Percentiles rank a stretch among this genome's conserved stretches.
These are phyloP conservation scores for Yarrowia sp. DNA, from an alignment of 805 yeast species.

Conservation along the genomic window DNA sequence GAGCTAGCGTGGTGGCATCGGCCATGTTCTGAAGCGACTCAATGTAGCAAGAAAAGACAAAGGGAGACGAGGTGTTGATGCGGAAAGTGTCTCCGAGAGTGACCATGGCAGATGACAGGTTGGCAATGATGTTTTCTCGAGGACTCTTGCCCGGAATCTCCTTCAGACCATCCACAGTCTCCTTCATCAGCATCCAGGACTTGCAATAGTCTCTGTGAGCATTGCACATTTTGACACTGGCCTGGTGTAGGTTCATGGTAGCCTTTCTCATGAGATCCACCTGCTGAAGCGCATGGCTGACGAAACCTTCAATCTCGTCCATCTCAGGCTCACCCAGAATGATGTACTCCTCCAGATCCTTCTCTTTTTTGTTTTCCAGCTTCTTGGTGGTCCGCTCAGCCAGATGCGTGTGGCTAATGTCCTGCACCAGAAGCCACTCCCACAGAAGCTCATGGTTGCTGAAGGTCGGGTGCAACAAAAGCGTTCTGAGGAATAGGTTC, in stretches of 20 bases:
- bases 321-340: slow-evolving; percentile 42
- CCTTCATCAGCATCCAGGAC: slow-evolving; percentile 25
- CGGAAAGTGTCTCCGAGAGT: slow-evolving; percentile 17
- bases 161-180: slow-evolving; percentile 15
- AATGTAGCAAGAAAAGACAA: slow-evolving; percentile 34
- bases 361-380: slow-evolving; percentile 45
- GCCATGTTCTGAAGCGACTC: slow-evolving; percentile 39
- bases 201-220: slow-evolving; percentile 35
- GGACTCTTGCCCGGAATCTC: slow-evolving; percentile 1
- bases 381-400: slow-evolving; percentile 46
- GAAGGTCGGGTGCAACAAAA: slow-evolving; percentile 53
- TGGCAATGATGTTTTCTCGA: background rate
- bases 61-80: slow-evolving; percentile 22
- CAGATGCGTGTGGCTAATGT: slow-evolving; percentile 42
- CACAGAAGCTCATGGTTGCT: slow-evolving; percentile 53
- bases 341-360: slow-evolving; percentile 42
- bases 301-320: slow-evolving; percentile 44
- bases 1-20: slow-evolving; percentile 19
- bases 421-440: slow-evolving; percentile 52
- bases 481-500: slow-evolving; percentile 58
- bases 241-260: slow-evolving; percentile 36
- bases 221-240: slow-evolving; percentile 28
- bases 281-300: slow-evolving; percentile 44
- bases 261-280: slow-evolving; percentile 40
- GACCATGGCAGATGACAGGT: slow-evolving; percentile 13